Evolutionary conservation across 2,329 filamentous ascomycete species (phyloP), one percentile per base, ranked within the genome.

Genomic region (Fusarium cicatricum): DNA sequence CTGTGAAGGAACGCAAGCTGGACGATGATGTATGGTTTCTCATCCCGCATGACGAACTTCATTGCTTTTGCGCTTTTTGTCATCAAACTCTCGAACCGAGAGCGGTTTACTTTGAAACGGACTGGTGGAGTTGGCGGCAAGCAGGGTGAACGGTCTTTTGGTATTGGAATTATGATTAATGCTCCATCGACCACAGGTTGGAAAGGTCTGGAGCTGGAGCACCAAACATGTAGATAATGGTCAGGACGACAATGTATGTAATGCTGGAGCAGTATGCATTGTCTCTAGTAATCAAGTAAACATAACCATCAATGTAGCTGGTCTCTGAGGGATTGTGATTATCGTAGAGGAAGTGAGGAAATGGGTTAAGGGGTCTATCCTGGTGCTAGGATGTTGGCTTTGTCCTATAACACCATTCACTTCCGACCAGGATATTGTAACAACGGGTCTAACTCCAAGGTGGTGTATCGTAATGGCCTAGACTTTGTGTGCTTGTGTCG

Each of bases 141-240:
- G 53, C 31, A 43, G 55, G 41, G 61, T 42, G 41, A 43, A 62
- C 9, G 23, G 9, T 3, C 23, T 52, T 52, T 65, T 57, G 55
- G 53, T 37, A 64, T 66, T 50, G 61, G 60, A 56, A 59, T 66
- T 47, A 61, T 45, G 63, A 65, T 50, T 62, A 56, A 62, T 46
- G 54, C 52, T 68, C 53, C 50, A 42, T 52, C 33, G 47, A 41
- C 53, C 40, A 46, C 29, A 17, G 44, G 32, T 32, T 43, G 23
- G 23, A 26, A 38, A 48, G 52, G 31, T 54, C 36, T 42, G 52
- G 40, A 45, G 45, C 52, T 43, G 39, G 36, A 41, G 45, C 54
- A 52, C 55, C 49, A 51, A 56, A 50, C 60, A 64, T 52, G 63
- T 68, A 66, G 51, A 62, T 55, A 63, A 54, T 63, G 48, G 47